Conservation (phyloP, 2,329 filamentous ascomycete genomes). For the Didymella segeticola region DNA sequence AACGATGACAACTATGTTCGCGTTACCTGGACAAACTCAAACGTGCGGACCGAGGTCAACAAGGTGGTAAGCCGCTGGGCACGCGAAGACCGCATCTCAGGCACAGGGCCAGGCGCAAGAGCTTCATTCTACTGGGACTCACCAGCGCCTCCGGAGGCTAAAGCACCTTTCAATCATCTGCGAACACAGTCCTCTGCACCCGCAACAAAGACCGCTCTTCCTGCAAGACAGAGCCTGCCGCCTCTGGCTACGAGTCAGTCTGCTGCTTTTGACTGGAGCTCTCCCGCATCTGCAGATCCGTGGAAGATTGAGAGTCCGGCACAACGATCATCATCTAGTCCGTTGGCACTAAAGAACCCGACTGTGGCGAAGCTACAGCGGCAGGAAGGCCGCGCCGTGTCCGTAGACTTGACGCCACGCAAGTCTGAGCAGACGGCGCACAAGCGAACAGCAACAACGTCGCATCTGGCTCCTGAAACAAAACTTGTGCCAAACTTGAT, state of each 20-base stretch:
- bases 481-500: constrained; percentile 20
- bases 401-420: constrained; percentile 27
- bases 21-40: constrained; percentile 46
- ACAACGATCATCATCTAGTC: constrained; percentile 26
- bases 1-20: constrained; percentile 48
- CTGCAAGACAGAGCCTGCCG: constrained; percentile 28
- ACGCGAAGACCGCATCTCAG: constrained; percentile 47
- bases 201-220: constrained; percentile 20
- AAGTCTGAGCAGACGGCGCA: constrained; percentile 16
- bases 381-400: constrained; percentile 29
- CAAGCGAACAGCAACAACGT: constrained; percentile 23
- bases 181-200: constrained; percentile 35
- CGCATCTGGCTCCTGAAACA: constrained; percentile 19
- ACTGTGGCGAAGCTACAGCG: constrained; percentile 24
- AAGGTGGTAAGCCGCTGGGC: constrained; percentile 48
- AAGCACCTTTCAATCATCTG: constrained; percentile 22
- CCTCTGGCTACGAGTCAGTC: constrained; percentile 30
- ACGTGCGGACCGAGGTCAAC: constrained; percentile 41
- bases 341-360: constrained; percentile 23
- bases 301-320: constrained; percentile 28
- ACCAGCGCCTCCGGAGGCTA: constrained; percentile 27
- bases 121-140: constrained; percentile 50
- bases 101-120: constrained; percentile 41
- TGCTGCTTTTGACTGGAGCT: constrained; percentile 47
- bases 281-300: constrained; percentile 30